Evolutionary conservation across 805 yeast species (phyloP).

Genomic region (Myxozyma monticola): DNA sequence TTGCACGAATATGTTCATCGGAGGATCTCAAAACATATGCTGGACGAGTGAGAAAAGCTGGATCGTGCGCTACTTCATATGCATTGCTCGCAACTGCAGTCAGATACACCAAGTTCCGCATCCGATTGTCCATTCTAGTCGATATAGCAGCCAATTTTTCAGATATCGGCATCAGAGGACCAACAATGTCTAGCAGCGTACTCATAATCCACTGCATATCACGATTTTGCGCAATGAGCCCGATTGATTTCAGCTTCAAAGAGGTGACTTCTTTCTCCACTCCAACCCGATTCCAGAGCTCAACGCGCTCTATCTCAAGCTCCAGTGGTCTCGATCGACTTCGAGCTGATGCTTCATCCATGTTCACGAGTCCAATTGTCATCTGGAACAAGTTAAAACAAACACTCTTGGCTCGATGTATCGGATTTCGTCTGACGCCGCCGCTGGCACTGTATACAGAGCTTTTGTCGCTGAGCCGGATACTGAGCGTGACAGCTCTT

Average conservation of each 20-base stretch:
- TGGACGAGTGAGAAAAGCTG: conserved; percentile 86
- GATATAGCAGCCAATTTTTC: conserved; percentile 22
- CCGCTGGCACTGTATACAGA: background rate
- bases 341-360: background rate
- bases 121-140: conserved; percentile 19
- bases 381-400: conserved; percentile 16
- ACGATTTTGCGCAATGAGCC: conserved; percentile 38
- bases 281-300: conserved; percentile 37
- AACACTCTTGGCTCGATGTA: conserved; percentile 15
- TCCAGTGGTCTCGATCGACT: conserved; percentile 31
- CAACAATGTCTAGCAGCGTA: conserved; percentile 14
- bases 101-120: conserved; percentile 44
- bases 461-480: conserved; percentile 15
- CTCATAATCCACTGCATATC: conserved; percentile 40
- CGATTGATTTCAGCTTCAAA: conserved; percentile 38
- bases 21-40: conserved; percentile 75
- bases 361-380: conserved; percentile 11
- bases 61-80: conserved; percentile 71
- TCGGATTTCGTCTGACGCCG: conserved; percentile 16
- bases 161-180: conserved; percentile 33
- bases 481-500: conserved; percentile 3
- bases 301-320: conserved; percentile 36
- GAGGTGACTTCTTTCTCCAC: conserved; percentile 28
- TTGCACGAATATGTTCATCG: conserved; percentile 70
- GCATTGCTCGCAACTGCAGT: conserved; percentile 51